phyloP scores from a whole-genome alignment of 148 eudicot species.

The Pouteria glomerata region DNA sequence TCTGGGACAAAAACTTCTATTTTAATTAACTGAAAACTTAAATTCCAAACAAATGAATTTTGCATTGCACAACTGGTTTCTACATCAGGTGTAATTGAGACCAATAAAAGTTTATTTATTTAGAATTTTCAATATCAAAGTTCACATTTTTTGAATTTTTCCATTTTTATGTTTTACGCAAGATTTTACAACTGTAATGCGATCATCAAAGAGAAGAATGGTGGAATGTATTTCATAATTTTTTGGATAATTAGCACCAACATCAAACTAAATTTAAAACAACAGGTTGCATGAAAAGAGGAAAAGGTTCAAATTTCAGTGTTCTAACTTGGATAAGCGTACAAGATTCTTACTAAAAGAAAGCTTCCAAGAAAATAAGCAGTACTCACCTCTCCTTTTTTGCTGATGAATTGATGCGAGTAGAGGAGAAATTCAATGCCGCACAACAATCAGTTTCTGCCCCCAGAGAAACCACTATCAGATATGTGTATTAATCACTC shows the following conservation, averaged over 20 bases:
- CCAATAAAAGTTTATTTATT: no score
- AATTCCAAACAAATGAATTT: no score
- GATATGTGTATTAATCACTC: slow-evolving; percentile 45
- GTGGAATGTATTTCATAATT: neutral
- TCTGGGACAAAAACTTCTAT: no score
- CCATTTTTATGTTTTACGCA: neutral
- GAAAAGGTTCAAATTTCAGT: no score
- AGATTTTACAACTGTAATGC: neutral
- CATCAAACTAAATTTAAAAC: neutral
- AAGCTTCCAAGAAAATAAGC: neutral
- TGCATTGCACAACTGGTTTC: no score
- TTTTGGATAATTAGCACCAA: neutral
- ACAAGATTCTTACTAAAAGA: neutral
- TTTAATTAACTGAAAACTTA: no score
- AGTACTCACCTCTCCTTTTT: slow-evolving; percentile 43
- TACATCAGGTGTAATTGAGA: no score
- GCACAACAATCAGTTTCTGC: slow-evolving; percentile 48
- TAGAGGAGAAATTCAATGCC: slow-evolving; percentile 25
- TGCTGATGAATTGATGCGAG: slow-evolving; percentile 28
- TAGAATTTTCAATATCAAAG: no score
- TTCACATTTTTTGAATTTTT: no score
- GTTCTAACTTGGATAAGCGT: no score
- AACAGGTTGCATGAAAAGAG: no score
- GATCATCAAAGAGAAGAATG: neutral
- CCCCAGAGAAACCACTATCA: slow-evolving; percentile 38